These are phyloP conservation scores for Lipomyces yamanashiensis DNA, from an alignment of 805 yeast species.

Conservation along the genomic window DNA sequence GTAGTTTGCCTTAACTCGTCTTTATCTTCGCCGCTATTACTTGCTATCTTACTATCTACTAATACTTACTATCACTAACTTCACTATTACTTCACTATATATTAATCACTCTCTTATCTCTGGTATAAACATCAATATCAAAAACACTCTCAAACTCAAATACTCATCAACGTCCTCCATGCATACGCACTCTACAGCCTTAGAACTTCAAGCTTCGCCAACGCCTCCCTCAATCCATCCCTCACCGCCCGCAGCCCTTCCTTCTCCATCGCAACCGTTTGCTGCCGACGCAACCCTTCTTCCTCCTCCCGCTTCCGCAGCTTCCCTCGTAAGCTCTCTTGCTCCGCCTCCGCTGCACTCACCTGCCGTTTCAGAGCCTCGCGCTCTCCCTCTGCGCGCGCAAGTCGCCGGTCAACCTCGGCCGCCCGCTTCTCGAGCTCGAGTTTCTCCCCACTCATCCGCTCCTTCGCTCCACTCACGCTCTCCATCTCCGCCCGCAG, in stretches of 20 bases:
- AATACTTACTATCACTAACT: no score
- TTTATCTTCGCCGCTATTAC: no score
- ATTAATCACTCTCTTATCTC: no score
- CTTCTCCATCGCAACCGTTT: conserved; percentile 8
- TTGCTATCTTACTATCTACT: no score
- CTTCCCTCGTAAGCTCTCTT: conserved; percentile 24
- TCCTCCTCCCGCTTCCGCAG: conserved; percentile 40
- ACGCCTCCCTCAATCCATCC: conserved; percentile 14
- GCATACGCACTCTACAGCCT: not conserved
- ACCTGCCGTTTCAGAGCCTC: conserved; percentile 40
- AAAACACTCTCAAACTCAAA: no score
- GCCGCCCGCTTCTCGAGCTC: conserved; percentile 13
- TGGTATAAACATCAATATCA: not conserved
- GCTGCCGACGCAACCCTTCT: conserved; percentile 7
- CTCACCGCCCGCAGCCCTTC: conserved; percentile 10
- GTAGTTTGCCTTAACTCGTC: no score
- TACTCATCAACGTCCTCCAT: not conserved
- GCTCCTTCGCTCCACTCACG: conserved; percentile 40
- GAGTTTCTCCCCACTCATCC: conserved; percentile 38
- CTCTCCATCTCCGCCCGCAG: conserved; percentile 15
- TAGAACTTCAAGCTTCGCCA: conserved; percentile 5
- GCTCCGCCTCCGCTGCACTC: conserved; percentile 36
- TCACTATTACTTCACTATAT: no score
- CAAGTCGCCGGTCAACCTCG: conserved; percentile 6
- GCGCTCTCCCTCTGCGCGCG: conserved; percentile 37